Base-by-base conservation (phyloP, 371 early-diverging fungal species). In the Mucor saturninus region DNA sequence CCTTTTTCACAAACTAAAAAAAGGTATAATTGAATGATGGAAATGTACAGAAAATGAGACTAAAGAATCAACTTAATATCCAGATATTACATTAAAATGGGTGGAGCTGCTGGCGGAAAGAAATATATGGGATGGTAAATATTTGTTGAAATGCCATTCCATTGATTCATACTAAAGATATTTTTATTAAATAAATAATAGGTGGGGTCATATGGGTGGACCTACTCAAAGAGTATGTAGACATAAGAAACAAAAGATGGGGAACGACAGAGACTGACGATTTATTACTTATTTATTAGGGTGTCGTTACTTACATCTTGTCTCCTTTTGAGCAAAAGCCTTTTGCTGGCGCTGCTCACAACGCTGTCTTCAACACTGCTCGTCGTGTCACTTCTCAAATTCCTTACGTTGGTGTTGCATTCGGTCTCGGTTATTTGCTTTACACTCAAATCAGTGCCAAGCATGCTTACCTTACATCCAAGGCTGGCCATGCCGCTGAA, bases 321-420 rank as follows among this genome's bases (percentile, higher is more conserved):
- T 93, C 94, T 37, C 89, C 91, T 43, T 92, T 84, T 81, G 86
- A 91, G 77, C 91, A 91, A 77, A 87, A 85, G 65, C 79, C 87
- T 64, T 91, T 91, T 61, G 90, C 90, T 62, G 91, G 91, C 69
- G 88, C 83, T 53, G 74, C 86, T 59, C 84, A 81, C 69, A 85
- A 89, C 61, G 91, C 90, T 38, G 77, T 91, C 46, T 89, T 89
- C 86, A 92, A 92, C 86, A 85, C 90, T 61, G 79, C 89, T 74
- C 89, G 91, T 65, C 89, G 93, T 70, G 79, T 86, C 57, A 70
- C 80, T 45, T 85, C 86, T 52, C 89, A 93, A 73, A 68, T 88
- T 42, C 86, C 87, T 63, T 93, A 92, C 75, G 79, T 92, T 68
- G 89, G 83, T 65, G 81, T 85, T 60, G 88, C 91, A 40, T 64